phyloP scores from a whole-genome alignment of 495 filamentous ascomycete species.

The Neurospora sp. region DNA sequence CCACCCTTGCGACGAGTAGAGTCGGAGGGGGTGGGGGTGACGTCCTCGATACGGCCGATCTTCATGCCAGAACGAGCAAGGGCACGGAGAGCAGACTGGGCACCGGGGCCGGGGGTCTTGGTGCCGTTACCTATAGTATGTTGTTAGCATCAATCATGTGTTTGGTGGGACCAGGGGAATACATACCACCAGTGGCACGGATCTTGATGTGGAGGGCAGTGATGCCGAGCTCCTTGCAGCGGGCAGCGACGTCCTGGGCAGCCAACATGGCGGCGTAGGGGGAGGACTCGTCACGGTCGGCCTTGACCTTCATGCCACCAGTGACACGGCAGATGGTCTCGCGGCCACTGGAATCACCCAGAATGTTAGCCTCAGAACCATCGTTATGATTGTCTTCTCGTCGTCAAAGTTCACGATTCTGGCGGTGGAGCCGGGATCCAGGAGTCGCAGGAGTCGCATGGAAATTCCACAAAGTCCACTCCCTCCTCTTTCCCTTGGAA shows the following conservation, averaged over 20 bases:
- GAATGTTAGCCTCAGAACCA: conserved; percentile 49
- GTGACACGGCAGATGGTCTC: conserved; percentile 99
- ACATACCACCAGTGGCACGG: conserved; percentile 88
- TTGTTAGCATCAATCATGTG: neutral
- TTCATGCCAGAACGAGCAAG: conserved; percentile 98
- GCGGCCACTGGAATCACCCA: conserved; percentile 78
- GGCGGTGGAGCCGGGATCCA: conserved; percentile 11
- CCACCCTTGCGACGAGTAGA: conserved; percentile 98
- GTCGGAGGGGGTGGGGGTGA: conserved; percentile 97
- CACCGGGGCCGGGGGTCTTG: conserved; percentile 98
- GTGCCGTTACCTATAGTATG: conserved; percentile 71
- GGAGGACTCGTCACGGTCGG: conserved; percentile 98
- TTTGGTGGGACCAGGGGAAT: neutral
- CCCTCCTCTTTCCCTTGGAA: conserved; percentile 1
- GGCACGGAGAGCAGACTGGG: conserved; percentile 96
- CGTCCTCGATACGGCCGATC: conserved; percentile 99
- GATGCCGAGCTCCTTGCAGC: conserved; percentile 99
- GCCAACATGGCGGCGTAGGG: conserved; percentile 99
- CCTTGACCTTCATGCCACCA: conserved; percentile 99
- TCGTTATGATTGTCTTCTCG: conserved; percentile 1
- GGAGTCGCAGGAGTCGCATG: conserved; percentile 3
- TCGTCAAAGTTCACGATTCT: conserved; percentile 13
- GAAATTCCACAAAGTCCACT: conserved; percentile 1
- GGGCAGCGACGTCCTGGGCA: conserved; percentile 84
- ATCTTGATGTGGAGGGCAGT: conserved; percentile 99